A percentile compares a stretch with the other conserved stretches of the same genome.
Conservation (phyloP, 129 eudicot species). For the Cynara cardunculus region DNA sequence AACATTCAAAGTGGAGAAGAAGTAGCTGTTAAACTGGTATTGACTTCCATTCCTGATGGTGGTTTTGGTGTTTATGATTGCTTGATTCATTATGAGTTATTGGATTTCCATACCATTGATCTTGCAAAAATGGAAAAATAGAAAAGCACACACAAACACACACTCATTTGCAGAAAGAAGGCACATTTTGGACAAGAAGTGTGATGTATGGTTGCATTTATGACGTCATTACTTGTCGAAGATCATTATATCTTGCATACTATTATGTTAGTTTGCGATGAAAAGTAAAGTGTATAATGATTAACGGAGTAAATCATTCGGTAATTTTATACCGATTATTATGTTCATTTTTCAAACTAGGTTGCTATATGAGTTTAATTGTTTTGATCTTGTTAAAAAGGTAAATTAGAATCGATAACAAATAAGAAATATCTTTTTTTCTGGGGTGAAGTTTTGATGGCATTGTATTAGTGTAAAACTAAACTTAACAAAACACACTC, state of each 20-base stretch:
- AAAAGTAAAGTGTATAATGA: background rate
- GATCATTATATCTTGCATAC: conserved; percentile 1
- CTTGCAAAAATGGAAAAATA: background rate
- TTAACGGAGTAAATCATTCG: background rate
- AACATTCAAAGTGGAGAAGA: conserved; percentile 95
- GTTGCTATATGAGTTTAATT: background rate
- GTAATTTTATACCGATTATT: background rate
- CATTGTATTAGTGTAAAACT: background rate
- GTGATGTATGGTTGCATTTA: conserved; percentile 17
- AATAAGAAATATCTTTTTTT: background rate
- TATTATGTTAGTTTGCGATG: conserved; percentile 5
- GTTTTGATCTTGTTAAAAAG: background rate
- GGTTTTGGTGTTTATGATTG: background rate
- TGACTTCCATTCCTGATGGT: conserved; percentile 9
- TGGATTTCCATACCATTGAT: background rate
- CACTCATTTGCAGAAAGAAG: background rate
- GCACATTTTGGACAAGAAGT: background rate
- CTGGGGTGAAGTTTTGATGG: background rate
- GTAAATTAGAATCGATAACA: background rate
- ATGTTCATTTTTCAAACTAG: background rate
- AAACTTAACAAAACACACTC: too few species aligned
- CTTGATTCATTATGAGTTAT: conserved; percentile 2
- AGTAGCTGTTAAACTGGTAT: conserved; percentile 97
- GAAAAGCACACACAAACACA: background rate
- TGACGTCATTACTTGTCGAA: background rate